Base-by-base conservation (phyloP, 805 yeast species). In the Yamadazyma philogaea region DNA sequence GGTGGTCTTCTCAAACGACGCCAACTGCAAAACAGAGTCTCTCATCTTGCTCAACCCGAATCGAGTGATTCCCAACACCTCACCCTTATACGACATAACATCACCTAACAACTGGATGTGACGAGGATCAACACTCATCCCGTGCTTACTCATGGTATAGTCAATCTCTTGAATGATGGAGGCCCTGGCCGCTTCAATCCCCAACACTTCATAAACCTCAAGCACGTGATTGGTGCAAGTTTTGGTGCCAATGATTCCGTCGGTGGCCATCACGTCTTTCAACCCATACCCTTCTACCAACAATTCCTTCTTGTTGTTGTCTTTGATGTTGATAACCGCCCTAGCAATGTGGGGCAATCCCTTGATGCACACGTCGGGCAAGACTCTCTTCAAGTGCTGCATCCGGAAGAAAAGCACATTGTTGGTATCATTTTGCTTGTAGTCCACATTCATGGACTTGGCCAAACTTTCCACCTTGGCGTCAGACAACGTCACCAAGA, bases 51-150 rank as follows among this genome's bases (percentile, higher is more conserved):
- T 91, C 53, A 93, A 74, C 53, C 99, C 99, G 57, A 93, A 93
- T 69, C 99, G 79, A 1, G 99, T 93, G 60, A 93, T 93, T 65
- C 99, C 99, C 53, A 95, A 75, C 10, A 93, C 96, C 62, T 93
- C 99, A 46, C 99, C 99, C 68, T 93, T 93, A 64, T 87, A 93
- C 0, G 98, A 88, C 99, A 93, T 93, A 38, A 93, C 98, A 65
- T 93, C 99, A 51, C 99, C 99, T 50, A 93, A 71, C 36, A 93
- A 72, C 70, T 93, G 98, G 62, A 95, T 90, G 64, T 93, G 99
- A 74, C 99, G 96, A 47, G 98, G 99, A 74, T 93, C 99, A 38
- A 93, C 97, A 63, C 96, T 87, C 99, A 93, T 93, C 67, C 99
- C 99, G 73, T 93, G 99, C 66, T 89, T 88, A 60, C 96, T 82